A percentile compares a stretch with the other conserved stretches of the same genome.
These are phyloP conservation scores for Neofusicoccum umdonicola DNA, from an alignment of 2,329 filamentous ascomycete genomes.

Conservation along the genomic window DNA sequence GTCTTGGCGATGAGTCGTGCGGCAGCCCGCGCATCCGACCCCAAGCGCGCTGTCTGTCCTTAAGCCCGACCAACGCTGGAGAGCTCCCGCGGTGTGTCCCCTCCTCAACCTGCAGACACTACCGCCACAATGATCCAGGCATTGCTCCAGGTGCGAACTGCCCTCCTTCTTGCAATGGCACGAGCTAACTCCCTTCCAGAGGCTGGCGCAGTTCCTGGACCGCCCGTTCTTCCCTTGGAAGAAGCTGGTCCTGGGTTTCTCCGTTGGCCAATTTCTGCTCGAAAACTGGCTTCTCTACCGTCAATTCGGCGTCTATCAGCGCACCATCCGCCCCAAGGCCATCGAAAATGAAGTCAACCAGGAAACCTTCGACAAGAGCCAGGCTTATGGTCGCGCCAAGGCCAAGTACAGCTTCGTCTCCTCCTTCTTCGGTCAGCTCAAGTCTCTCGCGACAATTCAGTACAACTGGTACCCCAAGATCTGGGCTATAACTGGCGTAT, in stretches of 20 bases:
- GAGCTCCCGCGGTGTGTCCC: neutral
- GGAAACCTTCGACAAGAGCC: constrained; percentile 90
- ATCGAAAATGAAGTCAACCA: constrained; percentile 84
- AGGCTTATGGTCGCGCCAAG: constrained; percentile 94
- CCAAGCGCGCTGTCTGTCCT: constrained; percentile 6
- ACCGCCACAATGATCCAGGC: constrained; percentile 19
- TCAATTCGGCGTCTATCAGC: constrained; percentile 83
- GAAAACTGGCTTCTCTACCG: constrained; percentile 86
- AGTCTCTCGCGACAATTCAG: constrained; percentile 86
- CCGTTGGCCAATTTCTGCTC: constrained; percentile 83
- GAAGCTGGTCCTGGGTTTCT: constrained; percentile 91
- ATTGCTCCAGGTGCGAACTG: constrained; percentile 7
- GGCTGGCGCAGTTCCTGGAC: constrained; percentile 83
- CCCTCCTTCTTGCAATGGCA: neutral
- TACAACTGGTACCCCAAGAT: constrained; percentile 87
- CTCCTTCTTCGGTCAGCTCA: constrained; percentile 79
- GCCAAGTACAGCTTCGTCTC: constrained; percentile 82
- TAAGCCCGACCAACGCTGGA: neutral
- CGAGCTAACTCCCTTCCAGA: constrained; percentile 36
- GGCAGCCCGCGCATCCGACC: neutral
- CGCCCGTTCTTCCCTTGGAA: constrained; percentile 96
- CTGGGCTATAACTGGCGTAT: constrained; percentile 76
- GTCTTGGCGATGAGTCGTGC: constrained; percentile 14
- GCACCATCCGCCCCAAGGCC: constrained; percentile 77
- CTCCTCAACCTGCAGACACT: neutral